Percentiles rank a stretch among this genome's conserved stretches.
Evolutionary conservation across 192 early-diverging fungal species (phyloP).

Genomic region (Chytriomyces sp.): DNA sequence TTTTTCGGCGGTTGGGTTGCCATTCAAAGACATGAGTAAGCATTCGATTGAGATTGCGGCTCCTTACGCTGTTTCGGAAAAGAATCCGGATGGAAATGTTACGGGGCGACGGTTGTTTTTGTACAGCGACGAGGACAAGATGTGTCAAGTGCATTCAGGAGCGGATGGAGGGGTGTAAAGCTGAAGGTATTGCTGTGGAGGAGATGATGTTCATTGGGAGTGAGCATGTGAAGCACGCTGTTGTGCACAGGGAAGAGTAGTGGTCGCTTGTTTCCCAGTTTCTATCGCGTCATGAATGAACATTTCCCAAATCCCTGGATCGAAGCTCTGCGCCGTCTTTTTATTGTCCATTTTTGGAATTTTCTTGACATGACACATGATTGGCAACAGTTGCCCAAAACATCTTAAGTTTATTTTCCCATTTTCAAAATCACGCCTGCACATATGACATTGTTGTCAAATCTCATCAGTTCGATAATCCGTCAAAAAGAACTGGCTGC

Average conservation of each 20-base stretch:
- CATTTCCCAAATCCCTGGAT: too few species aligned
- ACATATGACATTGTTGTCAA: too few species aligned
- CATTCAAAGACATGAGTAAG: background rate
- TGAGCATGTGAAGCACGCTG: too few species aligned
- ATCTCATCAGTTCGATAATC: background rate
- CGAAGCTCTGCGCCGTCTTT: too few species aligned
- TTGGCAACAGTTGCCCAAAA: too few species aligned
- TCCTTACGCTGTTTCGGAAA: background rate
- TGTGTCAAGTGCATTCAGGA: background rate
- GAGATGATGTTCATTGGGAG: constrained; percentile 4
- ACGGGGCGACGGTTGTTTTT: constrained; percentile 1
- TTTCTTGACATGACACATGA: too few species aligned
- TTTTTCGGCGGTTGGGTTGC: too few species aligned
- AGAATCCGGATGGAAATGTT: constrained; percentile 8
- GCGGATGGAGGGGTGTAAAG: background rate
- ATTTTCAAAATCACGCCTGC: too few species aligned
- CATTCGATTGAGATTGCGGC: background rate
- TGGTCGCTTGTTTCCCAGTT: too few species aligned
- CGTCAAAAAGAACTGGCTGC: constrained; percentile 22
- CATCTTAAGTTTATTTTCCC: too few species aligned
- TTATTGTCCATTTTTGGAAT: too few species aligned
- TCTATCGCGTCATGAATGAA: too few species aligned
- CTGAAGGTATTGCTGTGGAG: constrained; percentile 4
- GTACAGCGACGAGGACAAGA: constrained; percentile 13
- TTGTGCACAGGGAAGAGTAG: background rate